Evolutionary conservation across 2,329 filamentous ascomycete species (phyloP), one percentile per base, ranked within the genome.

Genomic region (Diplodia mutila): DNA sequence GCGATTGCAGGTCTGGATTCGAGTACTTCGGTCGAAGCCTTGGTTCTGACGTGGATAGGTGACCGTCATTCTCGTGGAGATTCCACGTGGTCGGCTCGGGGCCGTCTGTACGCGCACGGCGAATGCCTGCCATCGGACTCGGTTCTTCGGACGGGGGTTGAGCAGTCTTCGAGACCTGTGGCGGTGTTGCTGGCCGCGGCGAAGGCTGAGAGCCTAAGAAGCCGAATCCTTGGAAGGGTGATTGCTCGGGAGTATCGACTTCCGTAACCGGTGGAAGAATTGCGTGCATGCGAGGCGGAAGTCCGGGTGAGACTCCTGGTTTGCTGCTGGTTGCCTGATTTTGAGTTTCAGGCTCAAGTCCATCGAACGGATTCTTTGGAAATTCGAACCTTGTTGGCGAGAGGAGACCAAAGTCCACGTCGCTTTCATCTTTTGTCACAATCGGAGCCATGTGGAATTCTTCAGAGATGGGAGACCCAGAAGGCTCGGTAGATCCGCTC

Each of bases 331-430:
- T 14, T 46, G 32, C 27, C 29, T 25, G 39, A 11, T 11, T 66
- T 25, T 54, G 34, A 6, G 37, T 37, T 25, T 42, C 51, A 32
- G 42, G n/a, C 21, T 49, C 48, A 29, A 69, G 65, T 16, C 68
- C 65, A 12, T 73, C 75, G 53, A 78, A 77, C 18, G 72, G 70
- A 66, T 73, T 74, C 21, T 68, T 71, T 25, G 73, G 71, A 68
- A 81, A 83, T 21, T 82, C 81, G 29, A 79, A 80, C 48, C 77
- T 74, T 11, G 77, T 81, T 18, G 79, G 79, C 49, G 78, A 80
- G 32, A 78, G 75, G 16, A 80, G 42, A 5, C 77, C 78, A 53
- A 77, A 80, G 1, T 76, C 75, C 72, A 78, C 77, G 14, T 76
- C 76, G n/a, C 77, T 72, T n/a, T 73, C 72, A 46, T 61, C 69